These are phyloP conservation scores for Talaromyces marneffei DNA, from an alignment of 2,329 filamentous ascomycete genomes.

Conservation along the genomic window DNA sequence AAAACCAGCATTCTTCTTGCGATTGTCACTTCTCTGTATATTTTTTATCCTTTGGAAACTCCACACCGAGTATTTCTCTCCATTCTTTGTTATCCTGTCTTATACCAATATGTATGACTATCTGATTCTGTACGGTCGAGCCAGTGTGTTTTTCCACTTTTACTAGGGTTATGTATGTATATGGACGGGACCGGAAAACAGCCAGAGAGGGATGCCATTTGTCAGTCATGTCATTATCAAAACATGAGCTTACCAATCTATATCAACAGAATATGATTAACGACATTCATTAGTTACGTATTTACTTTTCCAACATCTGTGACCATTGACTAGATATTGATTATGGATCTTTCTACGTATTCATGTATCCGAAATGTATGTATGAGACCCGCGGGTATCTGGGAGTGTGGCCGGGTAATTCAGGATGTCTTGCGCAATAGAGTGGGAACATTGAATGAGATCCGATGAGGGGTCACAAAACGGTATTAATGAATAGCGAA, in stretches of 20 bases:
- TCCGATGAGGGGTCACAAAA: not conserved
- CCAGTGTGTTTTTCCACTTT: not conserved
- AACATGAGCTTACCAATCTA: not conserved
- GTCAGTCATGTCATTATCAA: not conserved
- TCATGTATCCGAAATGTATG: not conserved
- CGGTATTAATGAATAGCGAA: not conserved
- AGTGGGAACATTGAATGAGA: not conserved
- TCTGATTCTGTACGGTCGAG: not conserved
- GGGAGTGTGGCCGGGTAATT: not conserved
- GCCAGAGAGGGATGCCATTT: not conserved
- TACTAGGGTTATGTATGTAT: too few species aligned
- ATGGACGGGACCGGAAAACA: not conserved
- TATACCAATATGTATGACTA: slow-evolving; percentile 13
- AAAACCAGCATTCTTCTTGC: not conserved
- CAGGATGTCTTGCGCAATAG: not conserved
- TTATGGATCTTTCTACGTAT: too few species aligned
- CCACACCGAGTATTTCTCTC: not conserved
- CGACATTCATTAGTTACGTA: too few species aligned
- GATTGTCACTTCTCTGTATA: slow-evolving; percentile 11
- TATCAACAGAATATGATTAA: not conserved
- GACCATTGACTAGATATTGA: not conserved
- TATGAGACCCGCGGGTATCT: not conserved
- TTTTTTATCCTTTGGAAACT: not conserved
- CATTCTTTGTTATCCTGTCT: slow-evolving; percentile 2
- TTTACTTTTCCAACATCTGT: too few species aligned